phyloP scores from a whole-genome alignment of 169 alveolate species.

The Plasmodium falciparum region DNA sequence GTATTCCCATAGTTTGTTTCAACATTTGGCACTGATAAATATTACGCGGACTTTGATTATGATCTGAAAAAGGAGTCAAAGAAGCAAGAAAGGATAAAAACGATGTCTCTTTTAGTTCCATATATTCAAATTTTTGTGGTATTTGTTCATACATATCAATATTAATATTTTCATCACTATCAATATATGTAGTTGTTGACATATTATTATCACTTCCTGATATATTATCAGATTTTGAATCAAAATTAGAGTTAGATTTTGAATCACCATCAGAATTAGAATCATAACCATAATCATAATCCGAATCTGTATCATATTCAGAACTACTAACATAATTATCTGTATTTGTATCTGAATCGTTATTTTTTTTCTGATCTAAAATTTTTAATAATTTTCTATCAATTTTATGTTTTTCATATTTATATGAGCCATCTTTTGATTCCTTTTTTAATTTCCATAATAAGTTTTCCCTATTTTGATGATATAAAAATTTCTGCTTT shows the following conservation, averaged over 20 bases:
- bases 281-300: conserved; percentile 4
- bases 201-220: conserved; percentile 8
- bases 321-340: background rate
- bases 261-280: conserved; percentile 1
- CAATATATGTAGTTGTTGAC: conserved; percentile 39
- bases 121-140: conserved; percentile 93
- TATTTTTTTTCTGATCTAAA: background rate
- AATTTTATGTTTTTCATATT: background rate
- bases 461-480: conserved; percentile 16
- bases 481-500: conserved; percentile 46
- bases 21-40: conserved; percentile 99
- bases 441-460: background rate
- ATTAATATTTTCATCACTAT: conserved; percentile 75
- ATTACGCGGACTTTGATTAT: conserved; percentile 99
- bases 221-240: background rate
- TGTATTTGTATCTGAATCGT: background rate
- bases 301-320: conserved; percentile 28
- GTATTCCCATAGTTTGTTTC: conserved; percentile 99
- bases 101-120: conserved; percentile 97
- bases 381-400: conserved; percentile 23
- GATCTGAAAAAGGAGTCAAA: conserved; percentile 98
- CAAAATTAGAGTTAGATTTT: conserved; percentile 27
- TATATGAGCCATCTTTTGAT: background rate
- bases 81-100: conserved; percentile 97
- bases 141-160: conserved; percentile 78